Conservation (phyloP, 2,329 filamentous ascomycete genomes). For the Hortaea werneckii region DNA sequence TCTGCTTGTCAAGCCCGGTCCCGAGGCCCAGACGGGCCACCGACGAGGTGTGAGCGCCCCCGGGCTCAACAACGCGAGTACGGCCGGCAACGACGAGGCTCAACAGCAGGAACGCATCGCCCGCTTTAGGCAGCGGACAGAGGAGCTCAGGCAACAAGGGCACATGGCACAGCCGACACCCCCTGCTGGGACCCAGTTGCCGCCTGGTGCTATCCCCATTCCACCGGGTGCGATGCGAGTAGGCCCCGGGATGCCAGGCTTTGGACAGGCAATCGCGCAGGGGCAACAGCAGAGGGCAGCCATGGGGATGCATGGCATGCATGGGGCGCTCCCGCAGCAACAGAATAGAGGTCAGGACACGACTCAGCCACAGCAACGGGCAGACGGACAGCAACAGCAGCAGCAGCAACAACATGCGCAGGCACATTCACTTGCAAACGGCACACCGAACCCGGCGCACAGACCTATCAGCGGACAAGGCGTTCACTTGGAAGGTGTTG, state of each 20-base stretch:
- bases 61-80: neutral
- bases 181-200: neutral
- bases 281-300: constrained; percentile 16
- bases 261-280: constrained; percentile 4
- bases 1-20: constrained; percentile 21
- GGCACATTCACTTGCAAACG: neutral
- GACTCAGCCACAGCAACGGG: neutral
- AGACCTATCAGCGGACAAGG: constrained; percentile 15
- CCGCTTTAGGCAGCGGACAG: neutral
- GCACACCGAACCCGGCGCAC: neutral
- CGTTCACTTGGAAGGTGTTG: constrained; percentile 19
- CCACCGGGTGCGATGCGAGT: neutral
- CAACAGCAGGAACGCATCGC: neutral
- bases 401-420: neutral
- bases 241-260: constrained; percentile 1
- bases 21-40: neutral
- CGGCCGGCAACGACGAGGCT: neutral
- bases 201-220: neutral
- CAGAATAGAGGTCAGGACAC: neutral
- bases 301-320: constrained; percentile 10
- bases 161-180: neutral
- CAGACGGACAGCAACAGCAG: neutral
- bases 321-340: neutral
- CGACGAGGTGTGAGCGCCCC: neutral
- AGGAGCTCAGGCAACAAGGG: neutral